Base-by-base conservation (phyloP, 257 asterid species). In the Craterostigma plantagineum region DNA sequence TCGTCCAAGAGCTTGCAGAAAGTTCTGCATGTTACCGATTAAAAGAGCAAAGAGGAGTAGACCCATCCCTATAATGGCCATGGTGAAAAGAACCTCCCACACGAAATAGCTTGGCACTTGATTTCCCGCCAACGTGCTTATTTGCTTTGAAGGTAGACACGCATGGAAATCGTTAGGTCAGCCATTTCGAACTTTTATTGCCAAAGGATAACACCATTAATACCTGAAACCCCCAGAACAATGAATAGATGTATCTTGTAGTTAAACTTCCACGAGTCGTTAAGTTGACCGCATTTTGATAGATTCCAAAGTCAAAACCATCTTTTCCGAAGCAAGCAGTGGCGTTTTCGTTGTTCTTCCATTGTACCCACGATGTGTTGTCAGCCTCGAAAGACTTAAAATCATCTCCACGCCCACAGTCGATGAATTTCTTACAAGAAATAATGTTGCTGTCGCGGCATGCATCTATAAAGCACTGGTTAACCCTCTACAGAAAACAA, bases 191-290 rank as follows among this genome's bases (percentile, higher is more conserved):
- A n/a, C n/a, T n/a, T n/a, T n/a, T n/a, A n/a, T n/a, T n/a, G n/a
- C n/a, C n/a, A n/a, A n/a, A n/a, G n/a, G n/a, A n/a, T n/a, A n/a
- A n/a, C n/a, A n/a, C n/a, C 11, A 43, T 1, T 48, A 33, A 41
- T 86, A 87, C 97, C 97, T 87, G 98, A 71, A 87, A 87, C n/a
- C 93, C 98, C 98, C 98, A 87, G 63, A 79, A 82, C 48, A 87
- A 58, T 7, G 98, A 76, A 76, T 87, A 87, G 18, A 64, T 23
- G 11, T 87, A 87, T 87, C 93, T 65, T 35, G 71, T 70, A 33
- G 44, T 23, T 16, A 70, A 0, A 53, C 56, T 63, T 14, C 4
- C 35, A 49, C 55, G 39, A 3, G 91, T 56, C 38, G 95, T 79
- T 40, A 87, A 67, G 43, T 62, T 57, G 45, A 87, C 93, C 15